Conservation (phyloP, 208 protist genomes). For the Trypanosomatidae sp. region DNA sequence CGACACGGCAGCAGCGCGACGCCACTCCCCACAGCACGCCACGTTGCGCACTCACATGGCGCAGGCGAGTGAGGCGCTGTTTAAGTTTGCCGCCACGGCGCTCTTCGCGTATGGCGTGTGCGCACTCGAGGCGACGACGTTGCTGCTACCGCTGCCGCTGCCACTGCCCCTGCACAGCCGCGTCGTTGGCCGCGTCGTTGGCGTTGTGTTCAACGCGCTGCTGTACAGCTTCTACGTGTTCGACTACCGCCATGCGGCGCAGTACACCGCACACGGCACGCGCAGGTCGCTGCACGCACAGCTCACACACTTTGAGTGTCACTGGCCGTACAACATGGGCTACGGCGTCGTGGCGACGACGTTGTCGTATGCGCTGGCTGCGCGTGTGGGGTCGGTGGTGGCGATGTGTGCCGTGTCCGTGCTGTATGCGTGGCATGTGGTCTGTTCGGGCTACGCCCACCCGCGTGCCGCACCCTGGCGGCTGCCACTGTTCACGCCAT, state of each 20-base stretch:
- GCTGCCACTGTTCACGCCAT: constrained; percentile 26
- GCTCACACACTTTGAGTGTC: constrained; percentile 35
- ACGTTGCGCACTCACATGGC: background rate
- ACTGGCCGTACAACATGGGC: constrained; percentile 46
- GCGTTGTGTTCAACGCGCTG: constrained; percentile 29
- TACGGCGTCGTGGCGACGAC: constrained; percentile 27
- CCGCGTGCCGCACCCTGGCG: constrained; percentile 15
- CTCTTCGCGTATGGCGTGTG: constrained; percentile 20
- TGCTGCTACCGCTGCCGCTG: background rate
- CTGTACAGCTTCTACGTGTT: constrained; percentile 69
- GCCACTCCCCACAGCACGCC: no score
- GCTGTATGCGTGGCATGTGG: constrained; percentile 38
- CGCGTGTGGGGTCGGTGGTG: constrained; percentile 10
- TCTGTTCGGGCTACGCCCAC: constrained; percentile 22
- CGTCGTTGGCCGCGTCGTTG: constrained; percentile 4
- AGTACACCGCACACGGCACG: constrained; percentile 4
- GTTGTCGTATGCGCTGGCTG: constrained; percentile 14
- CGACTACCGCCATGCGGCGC: constrained; percentile 38
- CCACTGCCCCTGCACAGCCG: background rate
- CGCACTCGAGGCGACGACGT: constrained; percentile 4
- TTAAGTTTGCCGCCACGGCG: constrained; percentile 36
- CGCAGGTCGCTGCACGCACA: constrained; percentile 9
- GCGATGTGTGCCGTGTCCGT: constrained; percentile 30
- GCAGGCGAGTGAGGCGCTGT: constrained; percentile 31
- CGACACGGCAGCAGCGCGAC: no score